Percentiles rank a stretch among this genome's conserved stretches.
Conservation (phyloP, 768 basidiomycete genomes). For the Auriscalpium vulgare region DNA sequence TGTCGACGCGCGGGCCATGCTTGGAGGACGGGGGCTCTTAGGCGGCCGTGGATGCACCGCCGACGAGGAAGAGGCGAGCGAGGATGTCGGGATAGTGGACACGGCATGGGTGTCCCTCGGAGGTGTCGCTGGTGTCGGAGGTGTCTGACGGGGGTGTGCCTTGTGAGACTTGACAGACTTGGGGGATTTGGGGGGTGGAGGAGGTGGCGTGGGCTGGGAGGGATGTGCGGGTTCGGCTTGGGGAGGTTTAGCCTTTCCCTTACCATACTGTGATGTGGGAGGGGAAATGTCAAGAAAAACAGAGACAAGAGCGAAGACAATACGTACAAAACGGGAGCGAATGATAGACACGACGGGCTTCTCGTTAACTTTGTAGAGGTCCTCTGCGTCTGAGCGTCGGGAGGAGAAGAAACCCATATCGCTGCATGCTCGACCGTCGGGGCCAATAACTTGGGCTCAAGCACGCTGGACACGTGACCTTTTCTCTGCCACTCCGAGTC, state of each 20-base stretch:
- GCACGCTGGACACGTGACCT: constrained; percentile 2
- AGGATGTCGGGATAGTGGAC: constrained; percentile 1
- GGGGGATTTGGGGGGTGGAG: neutral
- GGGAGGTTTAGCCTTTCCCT: constrained; percentile 15
- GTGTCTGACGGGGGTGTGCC: neutral
- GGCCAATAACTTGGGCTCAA: no score
- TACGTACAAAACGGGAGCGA: constrained; percentile 32
- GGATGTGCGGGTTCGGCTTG: neutral
- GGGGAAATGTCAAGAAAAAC: constrained; percentile 4
- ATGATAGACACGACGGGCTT: constrained; percentile 24
- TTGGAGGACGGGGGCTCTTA: neutral
- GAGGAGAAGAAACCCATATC: constrained; percentile 35
- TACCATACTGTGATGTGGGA: constrained; percentile 21
- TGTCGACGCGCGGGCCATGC: constrained; percentile 9
- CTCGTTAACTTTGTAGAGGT: constrained; percentile 10
- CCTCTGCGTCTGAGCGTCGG: constrained; percentile 25
- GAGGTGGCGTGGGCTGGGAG: neutral
- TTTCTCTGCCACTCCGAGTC: no score
- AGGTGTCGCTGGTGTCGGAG: no score
- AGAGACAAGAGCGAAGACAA: constrained; percentile 1
- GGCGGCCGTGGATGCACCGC: neutral
- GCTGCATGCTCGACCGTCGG: constrained; percentile 19
- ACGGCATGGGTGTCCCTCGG: no score
- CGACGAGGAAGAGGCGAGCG: neutral
- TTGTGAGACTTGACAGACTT: neutral